Conservation (phyloP, 495 filamentous ascomycete genomes). For the Rhizodiscina lignyota region DNA sequence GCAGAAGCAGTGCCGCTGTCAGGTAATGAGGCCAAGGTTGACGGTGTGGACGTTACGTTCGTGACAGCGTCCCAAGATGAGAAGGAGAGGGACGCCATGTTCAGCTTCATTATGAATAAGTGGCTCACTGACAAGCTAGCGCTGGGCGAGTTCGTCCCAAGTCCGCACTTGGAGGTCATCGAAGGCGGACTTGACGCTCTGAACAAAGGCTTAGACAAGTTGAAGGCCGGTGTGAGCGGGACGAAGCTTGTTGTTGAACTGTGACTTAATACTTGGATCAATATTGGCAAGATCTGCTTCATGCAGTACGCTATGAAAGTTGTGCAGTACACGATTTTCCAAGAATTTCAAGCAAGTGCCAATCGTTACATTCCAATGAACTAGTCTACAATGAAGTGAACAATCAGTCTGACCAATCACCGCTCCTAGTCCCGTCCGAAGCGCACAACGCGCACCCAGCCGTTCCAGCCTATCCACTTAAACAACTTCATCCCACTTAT, state of each 20-base stretch:
- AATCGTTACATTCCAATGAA: too few relatives aligned
- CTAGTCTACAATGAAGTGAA: too few relatives aligned
- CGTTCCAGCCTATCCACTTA: too few relatives aligned
- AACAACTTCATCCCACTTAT: too few relatives aligned
- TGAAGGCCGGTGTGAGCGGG: conserved; percentile 30
- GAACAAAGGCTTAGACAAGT: conserved; percentile 26
- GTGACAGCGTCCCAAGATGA: not conserved
- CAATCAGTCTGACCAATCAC: too few relatives aligned
- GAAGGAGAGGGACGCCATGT: conserved; percentile 21
- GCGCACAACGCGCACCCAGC: too few relatives aligned
- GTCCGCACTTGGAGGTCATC: conserved; percentile 26
- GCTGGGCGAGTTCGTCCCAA: conserved; percentile 26
- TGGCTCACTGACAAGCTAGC: conserved; percentile 27
- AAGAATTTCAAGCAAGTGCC: too few relatives aligned
- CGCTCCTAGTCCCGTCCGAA: too few relatives aligned
- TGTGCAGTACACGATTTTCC: too few relatives aligned
- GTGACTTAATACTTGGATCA: too few relatives aligned
- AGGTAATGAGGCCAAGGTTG: not conserved
- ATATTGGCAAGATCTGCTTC: too few relatives aligned
- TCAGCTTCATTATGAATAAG: conserved; percentile 23
- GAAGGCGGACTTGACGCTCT: conserved; percentile 27
- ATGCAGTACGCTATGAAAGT: too few relatives aligned
- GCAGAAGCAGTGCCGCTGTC: conserved; percentile 4
- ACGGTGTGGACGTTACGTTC: not conserved
- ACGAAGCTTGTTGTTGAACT: conserved; percentile 30